Evolutionary conservation across 257 asterid genomes (phyloP).

Genomic region (Penstemon eatonii): DNA sequence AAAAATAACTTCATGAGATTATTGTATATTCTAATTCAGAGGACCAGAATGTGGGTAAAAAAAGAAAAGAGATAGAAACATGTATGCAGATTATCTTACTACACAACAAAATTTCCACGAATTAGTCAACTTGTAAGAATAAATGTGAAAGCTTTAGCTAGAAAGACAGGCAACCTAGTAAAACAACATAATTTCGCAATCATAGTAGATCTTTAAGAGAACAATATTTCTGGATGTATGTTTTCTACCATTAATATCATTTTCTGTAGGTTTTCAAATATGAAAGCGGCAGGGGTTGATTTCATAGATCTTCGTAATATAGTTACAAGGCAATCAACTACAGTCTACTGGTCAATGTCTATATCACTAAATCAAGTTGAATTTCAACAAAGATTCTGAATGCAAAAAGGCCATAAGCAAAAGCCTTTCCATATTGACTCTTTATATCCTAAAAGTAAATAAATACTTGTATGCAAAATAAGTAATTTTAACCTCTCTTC

Average conservation of each 20-base stretch:
- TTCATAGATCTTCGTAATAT: not conserved
- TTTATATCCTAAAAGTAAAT: not conserved
- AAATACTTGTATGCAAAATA: not conserved
- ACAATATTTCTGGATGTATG: not conserved
- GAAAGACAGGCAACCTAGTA: not conserved
- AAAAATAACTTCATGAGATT: not conserved
- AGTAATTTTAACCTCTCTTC: not conserved
- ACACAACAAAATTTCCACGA: slow-evolving; percentile 12
- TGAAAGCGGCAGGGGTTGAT: not conserved
- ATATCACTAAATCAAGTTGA: not conserved
- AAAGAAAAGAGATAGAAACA: slow-evolving; percentile 1
- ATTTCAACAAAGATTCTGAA: not conserved
- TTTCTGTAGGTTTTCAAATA: not conserved
- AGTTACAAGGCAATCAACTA: slow-evolving; percentile 1
- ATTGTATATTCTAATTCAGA: not conserved
- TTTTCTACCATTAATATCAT: not conserved
- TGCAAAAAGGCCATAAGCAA: not conserved
- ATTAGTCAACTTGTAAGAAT: not conserved
- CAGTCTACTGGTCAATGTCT: slow-evolving; percentile 10
- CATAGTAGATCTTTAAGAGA: not conserved
- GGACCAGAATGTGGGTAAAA: not conserved
- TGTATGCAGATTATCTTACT: not conserved
- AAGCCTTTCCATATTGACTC: not conserved
- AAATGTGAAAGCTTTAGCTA: not conserved
- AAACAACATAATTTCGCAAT: not conserved